Evolutionary conservation across 2,329 filamentous ascomycete species (phyloP), one percentile per base, ranked within the genome.

Genomic region (Ophiostoma angusticollis): DNA sequence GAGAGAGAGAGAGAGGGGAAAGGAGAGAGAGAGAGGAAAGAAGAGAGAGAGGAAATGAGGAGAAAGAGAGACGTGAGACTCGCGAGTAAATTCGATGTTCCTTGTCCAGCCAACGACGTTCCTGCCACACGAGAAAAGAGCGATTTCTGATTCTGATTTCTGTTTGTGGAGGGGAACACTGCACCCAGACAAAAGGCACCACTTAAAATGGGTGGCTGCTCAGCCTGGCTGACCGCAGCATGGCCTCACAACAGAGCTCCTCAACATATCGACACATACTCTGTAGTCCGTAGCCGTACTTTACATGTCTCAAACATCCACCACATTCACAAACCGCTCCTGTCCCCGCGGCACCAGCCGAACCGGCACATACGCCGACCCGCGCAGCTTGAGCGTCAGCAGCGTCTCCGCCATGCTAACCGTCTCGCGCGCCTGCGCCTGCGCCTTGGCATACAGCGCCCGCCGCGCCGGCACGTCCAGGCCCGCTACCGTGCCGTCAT

Each of bases 301-400:
- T n/a, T n/a, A 19, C 27, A 18, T 16, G 6, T 9, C 5, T 36
- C 13, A 31, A 1, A 22, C 29, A 33, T 58, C 50, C 37, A 59
- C 44, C 50, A 60, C 60, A 30, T 57, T 52, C 27, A 72, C 59
- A 58, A 87, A 86, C 50, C 70, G 69, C 65, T 87, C 84, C 46
- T 70, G 59, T 0, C 82, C 82, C 48, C 78, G 73, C 60, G 62
- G 74, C 9, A 84, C 78, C 47, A 89, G 58, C 46, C 80, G 61
- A 29, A 89, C 61, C 0, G 79, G 78, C 24, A 89, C 73, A 39
- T 69, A 62, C 6, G 62, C 61, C 17, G 58, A 62, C n/a, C 61
- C 66, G 22, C 75, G 66, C 56, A 89, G 63, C 60, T 84, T 82
- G 48, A 89, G 61, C 43, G 83, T 86, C 44, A 89, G 67, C 41